These are phyloP conservation scores for Epichloe uncinata DNA, from an alignment of 2,329 filamentous ascomycete species.

Conservation along the genomic window DNA sequence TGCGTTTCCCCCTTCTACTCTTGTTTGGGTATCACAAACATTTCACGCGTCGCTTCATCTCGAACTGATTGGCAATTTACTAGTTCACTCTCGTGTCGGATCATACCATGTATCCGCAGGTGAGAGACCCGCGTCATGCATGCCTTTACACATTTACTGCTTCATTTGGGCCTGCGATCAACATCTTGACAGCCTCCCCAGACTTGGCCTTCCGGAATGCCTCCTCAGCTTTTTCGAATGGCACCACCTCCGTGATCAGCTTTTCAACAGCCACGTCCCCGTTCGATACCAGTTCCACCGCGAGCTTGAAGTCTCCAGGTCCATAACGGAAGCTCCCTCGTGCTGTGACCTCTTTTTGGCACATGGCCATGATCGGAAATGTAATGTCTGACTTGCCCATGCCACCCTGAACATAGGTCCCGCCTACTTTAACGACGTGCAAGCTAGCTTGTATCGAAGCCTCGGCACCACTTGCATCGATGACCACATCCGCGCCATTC, in stretches of 20 bases:
- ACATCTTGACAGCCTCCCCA: conserved; percentile 60
- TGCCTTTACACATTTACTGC: too few species aligned
- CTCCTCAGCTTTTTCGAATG: conserved; percentile 69
- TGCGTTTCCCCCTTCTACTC: too few species aligned
- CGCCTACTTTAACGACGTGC: conserved; percentile 13
- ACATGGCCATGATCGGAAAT: conserved; percentile 65
- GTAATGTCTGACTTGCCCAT: too few species aligned
- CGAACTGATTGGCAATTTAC: too few species aligned
- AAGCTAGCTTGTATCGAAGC: conserved; percentile 63
- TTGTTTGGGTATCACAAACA: too few species aligned
- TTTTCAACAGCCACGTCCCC: conserved; percentile 70
- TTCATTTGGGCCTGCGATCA: conserved; percentile 52
- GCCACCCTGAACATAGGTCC: too few species aligned
- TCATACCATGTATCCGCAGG: too few species aligned
- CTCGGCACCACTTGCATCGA: conserved; percentile 70
- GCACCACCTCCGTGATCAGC: conserved; percentile 63
- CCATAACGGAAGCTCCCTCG: conserved; percentile 85
- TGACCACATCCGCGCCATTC: conserved; percentile 59
- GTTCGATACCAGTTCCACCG: conserved; percentile 59
- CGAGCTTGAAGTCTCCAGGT: conserved; percentile 73
- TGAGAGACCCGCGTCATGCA: too few species aligned
- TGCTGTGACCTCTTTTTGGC: conserved; percentile 75
- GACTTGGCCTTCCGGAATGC: conserved; percentile 78
- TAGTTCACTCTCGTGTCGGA: too few species aligned
- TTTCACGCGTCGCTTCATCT: too few species aligned